Evolutionary conservation across 2,329 filamentous ascomycete species (phyloP), one percentile per base, ranked within the genome.

Genomic region (Calonectria pseudoreteaudii): DNA sequence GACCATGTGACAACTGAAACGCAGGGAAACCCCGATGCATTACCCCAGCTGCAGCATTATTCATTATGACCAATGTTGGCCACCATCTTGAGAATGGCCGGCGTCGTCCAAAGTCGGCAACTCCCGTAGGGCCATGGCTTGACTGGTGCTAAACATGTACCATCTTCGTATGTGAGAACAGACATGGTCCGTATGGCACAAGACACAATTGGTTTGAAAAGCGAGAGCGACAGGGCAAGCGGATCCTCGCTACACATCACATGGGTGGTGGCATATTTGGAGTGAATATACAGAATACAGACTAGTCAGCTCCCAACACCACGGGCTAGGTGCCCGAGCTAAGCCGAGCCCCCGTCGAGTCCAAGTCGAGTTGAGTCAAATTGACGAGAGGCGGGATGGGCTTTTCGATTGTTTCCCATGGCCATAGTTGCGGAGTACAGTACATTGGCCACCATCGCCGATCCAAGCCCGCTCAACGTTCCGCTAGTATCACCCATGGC

Each of bases 1-100:
- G 41, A 18, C 56, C 44, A 68, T 72, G 70, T 67, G 70, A 72
- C 28, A 56, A 47, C 62, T 72, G 70, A 58, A 36, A 68, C 36
- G 44, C 56, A 50, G 36, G 23, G 20, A 44, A 69, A 64, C 56
- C 52, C 31, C 50, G 30, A 50, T 69, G 49, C 56, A 47, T 49
- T 34, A 36, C 56, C 41, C 53, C 70, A 56, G 36, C 31, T 58
- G 50, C 49, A 69, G 50, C 38, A 66, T 58, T n/a, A 31, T 49
- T 58, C 38, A 66, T 58, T n/a, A 26, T 49, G 30, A 38, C 41
- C 67, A 62, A 49, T 65, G 26, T 23, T 18, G 28, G 41, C 18
- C 18, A 31, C 9, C 34, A 23, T 26, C 36, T 18, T 62, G 56
- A n/a, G 41, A 23, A 28, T 30, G 34, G 34, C 13, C 36, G n/a